phyloP scores from a whole-genome alignment of 768 basidiomycete species.

The Leccinum arenicola region DNA sequence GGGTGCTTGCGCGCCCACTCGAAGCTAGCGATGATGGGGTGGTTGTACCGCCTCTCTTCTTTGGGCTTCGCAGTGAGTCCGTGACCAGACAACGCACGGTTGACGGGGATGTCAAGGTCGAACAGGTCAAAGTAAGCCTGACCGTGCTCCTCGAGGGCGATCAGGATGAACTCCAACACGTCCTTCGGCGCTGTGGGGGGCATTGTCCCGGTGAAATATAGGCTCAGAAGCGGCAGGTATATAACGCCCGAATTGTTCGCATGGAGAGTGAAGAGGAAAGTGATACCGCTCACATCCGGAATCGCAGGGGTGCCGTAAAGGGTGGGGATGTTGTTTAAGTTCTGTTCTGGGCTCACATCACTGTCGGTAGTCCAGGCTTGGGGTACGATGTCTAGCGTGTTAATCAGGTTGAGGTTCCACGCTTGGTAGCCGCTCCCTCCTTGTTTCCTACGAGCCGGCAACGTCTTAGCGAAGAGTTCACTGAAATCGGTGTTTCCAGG shows the following conservation, averaged over 20 bases:
- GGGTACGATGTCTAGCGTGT: slow-evolving; percentile 10
- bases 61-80: background rate
- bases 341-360: background rate
- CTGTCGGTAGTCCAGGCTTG: slow-evolving; percentile 10
- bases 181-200: no score
- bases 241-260: no score
- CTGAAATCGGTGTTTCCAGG: slow-evolving; percentile 9
- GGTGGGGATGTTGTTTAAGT: slow-evolving; percentile 1
- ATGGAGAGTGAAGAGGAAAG: no score
- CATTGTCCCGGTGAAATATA: no score
- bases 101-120: background rate
- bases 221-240: no score
- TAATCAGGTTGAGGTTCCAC: slow-evolving; percentile 17
- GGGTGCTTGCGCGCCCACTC: background rate
- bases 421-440: background rate
- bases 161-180: no score
- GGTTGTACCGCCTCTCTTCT: background rate
- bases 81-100: background rate
- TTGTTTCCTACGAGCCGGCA: background rate
- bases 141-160: background rate
- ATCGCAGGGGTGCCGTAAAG: background rate
- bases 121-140: background rate
- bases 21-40: background rate
- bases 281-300: background rate
- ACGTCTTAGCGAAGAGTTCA: background rate